A percentile compares a stretch with the other conserved stretches of the same genome.
Conservation (phyloP, 2,329 filamentous ascomycete species). For the Atkinsonella texensis region DNA sequence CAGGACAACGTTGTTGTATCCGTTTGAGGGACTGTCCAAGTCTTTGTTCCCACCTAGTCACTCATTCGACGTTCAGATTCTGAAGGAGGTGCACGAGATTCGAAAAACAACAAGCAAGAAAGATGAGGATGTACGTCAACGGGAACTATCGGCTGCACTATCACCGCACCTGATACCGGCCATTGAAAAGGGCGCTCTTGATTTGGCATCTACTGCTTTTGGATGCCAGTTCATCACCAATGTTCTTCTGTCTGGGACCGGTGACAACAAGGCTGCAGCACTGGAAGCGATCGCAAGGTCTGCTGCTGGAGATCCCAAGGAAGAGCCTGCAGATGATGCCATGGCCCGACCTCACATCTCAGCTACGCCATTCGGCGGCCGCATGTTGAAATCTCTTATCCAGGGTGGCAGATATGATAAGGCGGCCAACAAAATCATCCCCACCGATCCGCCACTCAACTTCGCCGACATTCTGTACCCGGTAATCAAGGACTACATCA, state of each 20-base stretch:
- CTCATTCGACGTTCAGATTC: conserved; percentile 53
- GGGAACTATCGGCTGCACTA: conserved; percentile 63
- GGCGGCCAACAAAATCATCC: conserved; percentile 55
- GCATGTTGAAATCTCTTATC: conserved; percentile 84
- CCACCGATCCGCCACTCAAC: conserved; percentile 61
- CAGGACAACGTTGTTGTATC: conserved; percentile 62
- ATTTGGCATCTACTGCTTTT: conserved; percentile 63
- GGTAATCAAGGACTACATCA: conserved; percentile 59
- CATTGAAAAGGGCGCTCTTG: conserved; percentile 53
- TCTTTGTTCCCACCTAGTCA: conserved; percentile 50
- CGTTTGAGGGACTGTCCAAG: conserved; percentile 58
- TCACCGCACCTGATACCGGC: conserved; percentile 65
- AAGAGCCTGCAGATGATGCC: conserved; percentile 28
- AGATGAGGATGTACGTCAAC: conserved; percentile 61
- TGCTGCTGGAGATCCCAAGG: conserved; percentile 43
- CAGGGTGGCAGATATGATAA: conserved; percentile 80
- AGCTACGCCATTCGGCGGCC: conserved; percentile 51
- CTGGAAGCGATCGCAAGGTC: conserved; percentile 57
- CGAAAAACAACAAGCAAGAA: conserved; percentile 86
- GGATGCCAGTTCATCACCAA: conserved; percentile 81
- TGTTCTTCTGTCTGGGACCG: conserved; percentile 62
- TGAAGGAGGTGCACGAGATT: conserved; percentile 68
- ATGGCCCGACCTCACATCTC: conserved; percentile 42
- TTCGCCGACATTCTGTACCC: conserved; percentile 78
- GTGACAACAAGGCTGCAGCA: conserved; percentile 59